phyloP scores from a whole-genome alignment of 164 flowering plant species.

The Umbilicus rupestris region DNA sequence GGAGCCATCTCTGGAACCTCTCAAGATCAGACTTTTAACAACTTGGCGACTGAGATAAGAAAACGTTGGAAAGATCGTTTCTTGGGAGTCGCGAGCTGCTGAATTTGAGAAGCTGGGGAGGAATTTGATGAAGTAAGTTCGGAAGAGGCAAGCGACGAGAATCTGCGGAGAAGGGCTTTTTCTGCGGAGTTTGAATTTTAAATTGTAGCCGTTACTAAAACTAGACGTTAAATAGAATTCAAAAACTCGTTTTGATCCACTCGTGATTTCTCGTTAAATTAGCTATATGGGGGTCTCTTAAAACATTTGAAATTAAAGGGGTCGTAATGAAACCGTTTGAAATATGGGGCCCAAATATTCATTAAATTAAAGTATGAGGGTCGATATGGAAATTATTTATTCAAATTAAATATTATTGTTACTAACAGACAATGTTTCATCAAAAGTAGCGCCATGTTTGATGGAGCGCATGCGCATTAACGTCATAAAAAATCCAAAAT shows the following conservation, averaged over 20 bases:
- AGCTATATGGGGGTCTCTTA: too few relatives aligned
- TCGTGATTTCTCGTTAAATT: too few relatives aligned
- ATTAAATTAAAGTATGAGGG: too few relatives aligned
- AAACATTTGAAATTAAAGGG: too few relatives aligned
- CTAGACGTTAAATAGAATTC: constrained; percentile 21
- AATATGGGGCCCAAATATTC: too few relatives aligned
- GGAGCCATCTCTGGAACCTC: background rate
- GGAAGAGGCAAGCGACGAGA: background rate
- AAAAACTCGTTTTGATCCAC: background rate
- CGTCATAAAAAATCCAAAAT: too few relatives aligned
- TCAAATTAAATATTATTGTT: too few relatives aligned
- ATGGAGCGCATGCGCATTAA: too few relatives aligned
- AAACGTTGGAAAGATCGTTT: background rate
- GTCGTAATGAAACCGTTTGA: too few relatives aligned
- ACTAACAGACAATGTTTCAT: too few relatives aligned
- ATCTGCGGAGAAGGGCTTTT: constrained; percentile 13
- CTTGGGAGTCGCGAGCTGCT: constrained; percentile 6
- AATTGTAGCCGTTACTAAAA: constrained; percentile 42
- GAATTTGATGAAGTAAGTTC: background rate
- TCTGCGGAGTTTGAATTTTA: constrained; percentile 17
- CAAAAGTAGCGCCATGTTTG: too few relatives aligned
- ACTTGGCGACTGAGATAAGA: background rate
- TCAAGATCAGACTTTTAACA: background rate
- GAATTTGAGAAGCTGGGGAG: constrained; percentile 1
- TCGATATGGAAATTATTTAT: too few relatives aligned